Percentiles rank a stretch among this genome's conserved stretches.
Conservation (phyloP, 73 alveolate species). For the Urostyla sp. region DNA sequence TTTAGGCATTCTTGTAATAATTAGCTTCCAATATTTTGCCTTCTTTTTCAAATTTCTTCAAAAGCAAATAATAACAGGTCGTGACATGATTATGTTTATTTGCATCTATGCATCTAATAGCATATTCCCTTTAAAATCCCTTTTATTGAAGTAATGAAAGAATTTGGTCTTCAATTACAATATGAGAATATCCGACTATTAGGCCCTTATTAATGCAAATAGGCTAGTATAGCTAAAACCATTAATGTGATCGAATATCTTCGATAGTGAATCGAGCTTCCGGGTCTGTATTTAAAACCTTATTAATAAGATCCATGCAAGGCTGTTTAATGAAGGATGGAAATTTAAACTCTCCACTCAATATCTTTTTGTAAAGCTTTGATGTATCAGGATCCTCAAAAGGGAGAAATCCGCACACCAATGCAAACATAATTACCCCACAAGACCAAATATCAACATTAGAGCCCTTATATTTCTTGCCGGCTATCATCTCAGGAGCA, state of each 20-base stretch:
- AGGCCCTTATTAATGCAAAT: slow-evolving; percentile 72
- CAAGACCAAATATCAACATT: slow-evolving; percentile 92
- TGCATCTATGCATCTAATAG: slow-evolving; percentile 52
- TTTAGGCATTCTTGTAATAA: slow-evolving; percentile 41
- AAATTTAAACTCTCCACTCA: slow-evolving; percentile 85
- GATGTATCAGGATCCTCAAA: slow-evolving; percentile 95
- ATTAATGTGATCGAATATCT: slow-evolving; percentile 88
- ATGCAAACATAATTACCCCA: slow-evolving; percentile 94
- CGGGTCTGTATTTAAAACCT: slow-evolving; percentile 90
- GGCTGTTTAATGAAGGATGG: slow-evolving; percentile 87
- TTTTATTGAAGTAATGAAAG: slow-evolving; percentile 69
- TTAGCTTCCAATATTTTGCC: slow-evolving; percentile 54
- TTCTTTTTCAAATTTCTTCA: slow-evolving; percentile 56
- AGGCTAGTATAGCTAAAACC: slow-evolving; percentile 84
- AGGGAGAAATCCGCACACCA: slow-evolving; percentile 94
- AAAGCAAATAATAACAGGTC: slow-evolving; percentile 71
- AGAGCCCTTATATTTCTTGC: slow-evolving; percentile 85
- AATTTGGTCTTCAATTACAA: slow-evolving; percentile 89
- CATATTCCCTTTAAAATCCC: slow-evolving; percentile 76
- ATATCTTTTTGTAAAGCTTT: slow-evolving; percentile 89
- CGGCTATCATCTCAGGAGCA: slow-evolving; percentile 96
- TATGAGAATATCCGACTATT: slow-evolving; percentile 84
- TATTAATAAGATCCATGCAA: slow-evolving; percentile 86
- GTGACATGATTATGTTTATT: slow-evolving; percentile 87
- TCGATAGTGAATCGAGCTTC: slow-evolving; percentile 82